Base-by-base conservation (phyloP, 176 grass and related monocot species). In the Canna indica region DNA sequence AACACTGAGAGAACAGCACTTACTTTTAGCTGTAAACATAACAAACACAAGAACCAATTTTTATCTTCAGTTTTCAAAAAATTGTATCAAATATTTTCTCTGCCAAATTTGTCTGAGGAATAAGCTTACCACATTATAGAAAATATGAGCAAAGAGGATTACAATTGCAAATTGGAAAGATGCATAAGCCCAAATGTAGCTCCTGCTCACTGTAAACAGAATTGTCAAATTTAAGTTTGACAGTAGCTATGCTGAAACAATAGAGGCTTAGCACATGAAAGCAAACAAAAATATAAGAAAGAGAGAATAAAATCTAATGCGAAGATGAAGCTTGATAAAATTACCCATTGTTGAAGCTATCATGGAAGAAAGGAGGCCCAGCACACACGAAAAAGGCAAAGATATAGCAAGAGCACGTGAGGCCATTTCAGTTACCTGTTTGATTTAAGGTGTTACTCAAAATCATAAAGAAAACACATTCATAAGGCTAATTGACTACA, bases 91-190 rank as follows among this genome's bases (percentile, higher is more conserved):
- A 38, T 31, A 16, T 36, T 38, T 41, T 15, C 6, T 35, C 3
- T 3, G 4, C 7, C 0, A 29, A 17, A 45, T 26, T 14, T 35
- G 42, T 47, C 34, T 59, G 74, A 44, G 59, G 67, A 76, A 76
- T 36, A 48, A 70, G 0, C 88, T 25, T 90, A 99, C 94, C 86
- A 83, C 84, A 0, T 90, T 84, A 81, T 93, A 99, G 78, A 99
- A 99, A 59, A 93, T 80, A 72, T 99, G 89, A 59, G 94, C 82
- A 85, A 99, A 90, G n/a, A 99, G 69, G 72, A 99, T 93, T 62
- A 99, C 89, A 16, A 93, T 77, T 74, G 89, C 94, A 90, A 99
- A 99, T 61, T 99, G 94, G 77, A 93, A 99, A 13, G 94, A 83
- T 26, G 94, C 94, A 74, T 92, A 99, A 33, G 89, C 89, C 94